Percentiles rank a stretch among this genome's conserved stretches.
Conservation (phyloP, 257 asterid genomes). For the Penstemon davidsonii region DNA sequence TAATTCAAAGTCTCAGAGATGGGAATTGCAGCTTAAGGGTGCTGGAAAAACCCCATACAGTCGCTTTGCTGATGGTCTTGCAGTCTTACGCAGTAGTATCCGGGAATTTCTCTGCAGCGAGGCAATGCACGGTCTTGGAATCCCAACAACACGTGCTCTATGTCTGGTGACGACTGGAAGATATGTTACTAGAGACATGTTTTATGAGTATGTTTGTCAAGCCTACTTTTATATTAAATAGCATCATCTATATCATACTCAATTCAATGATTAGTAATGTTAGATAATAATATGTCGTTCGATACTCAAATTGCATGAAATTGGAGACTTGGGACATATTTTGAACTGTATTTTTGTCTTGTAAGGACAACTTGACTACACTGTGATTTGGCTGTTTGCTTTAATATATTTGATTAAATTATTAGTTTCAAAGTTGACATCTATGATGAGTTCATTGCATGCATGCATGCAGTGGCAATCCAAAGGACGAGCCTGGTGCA, state of each 20-base stretch:
- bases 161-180: slow-evolving; percentile 90
- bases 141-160: slow-evolving; percentile 97
- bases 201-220: slow-evolving; percentile 74
- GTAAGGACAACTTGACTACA: background rate
- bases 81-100: slow-evolving; percentile 92
- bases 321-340: slow-evolving; percentile 7
- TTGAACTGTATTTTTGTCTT: background rate
- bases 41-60: slow-evolving; percentile 98
- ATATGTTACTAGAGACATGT: slow-evolving; percentile 88
- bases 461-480: slow-evolving; percentile 85
- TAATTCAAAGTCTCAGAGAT: slow-evolving; percentile 68
- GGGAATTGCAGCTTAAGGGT: slow-evolving; percentile 99
- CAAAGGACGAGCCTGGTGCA: slow-evolving; percentile 98
- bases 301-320: background rate
- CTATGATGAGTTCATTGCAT: slow-evolving; percentile 25
- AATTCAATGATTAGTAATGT: slow-evolving; percentile 17
- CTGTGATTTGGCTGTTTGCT: background rate
- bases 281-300: slow-evolving; percentile 8
- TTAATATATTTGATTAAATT: background rate
- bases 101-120: slow-evolving; percentile 97
- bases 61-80: slow-evolving; percentile 99
- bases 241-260: background rate
- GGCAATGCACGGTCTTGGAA: slow-evolving; percentile 94
- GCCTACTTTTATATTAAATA: background rate
- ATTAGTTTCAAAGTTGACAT: background rate